Base-by-base conservation (phyloP, 2,329 filamentous ascomycete genomes). In the Diaporthe vaccinii region DNA sequence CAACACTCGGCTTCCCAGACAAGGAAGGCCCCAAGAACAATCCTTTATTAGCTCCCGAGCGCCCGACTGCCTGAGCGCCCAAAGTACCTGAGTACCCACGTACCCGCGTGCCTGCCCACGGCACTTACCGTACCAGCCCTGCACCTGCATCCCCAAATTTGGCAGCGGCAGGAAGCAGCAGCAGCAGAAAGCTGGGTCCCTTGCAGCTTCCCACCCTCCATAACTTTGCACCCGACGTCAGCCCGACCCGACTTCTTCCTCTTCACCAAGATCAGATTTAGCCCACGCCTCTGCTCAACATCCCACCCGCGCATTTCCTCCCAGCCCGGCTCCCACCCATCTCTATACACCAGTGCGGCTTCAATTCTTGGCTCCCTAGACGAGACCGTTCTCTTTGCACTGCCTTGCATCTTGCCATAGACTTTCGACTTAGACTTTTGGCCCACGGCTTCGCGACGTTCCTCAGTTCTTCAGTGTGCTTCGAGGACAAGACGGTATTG, bases 221-320 rank as follows among this genome's bases (percentile, higher is more conserved):
- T 34, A 53, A 41, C 46, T 55, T 55, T 55, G 20, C 36, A 41
- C 65, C 65, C 46, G 65, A 69, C 65, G 65, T 69, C 65, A 69
- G 34, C 65, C 65, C 65, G 49, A 55, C 49, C 65, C 65, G 65
- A 69, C 17, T 69, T 69, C 65, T 69, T 41, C 65, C 65, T 69
- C 49, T 41, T 55, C 34, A 59, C 65, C 28, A 39, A 68, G 44
- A 69, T 53, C 65, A 25, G 15, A 55, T 55, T n/a, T 20, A 20
- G 44, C 22, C 44, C 62, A 17, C 20, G 31, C 31, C 44, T 49
- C 31, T 44, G 39, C 41, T 46, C 59, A 3, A 20, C 65, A 39
- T 25, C 4, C 31, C 59, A 44, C 25, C 4, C 22, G n/a, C 22
- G 36, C 22, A 31, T 25, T 14, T 20, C n/a, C 39, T 17, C 39